Evolutionary conservation across 352 stramenopile species (phyloP).

Genomic region (Pythium utonaiense): DNA sequence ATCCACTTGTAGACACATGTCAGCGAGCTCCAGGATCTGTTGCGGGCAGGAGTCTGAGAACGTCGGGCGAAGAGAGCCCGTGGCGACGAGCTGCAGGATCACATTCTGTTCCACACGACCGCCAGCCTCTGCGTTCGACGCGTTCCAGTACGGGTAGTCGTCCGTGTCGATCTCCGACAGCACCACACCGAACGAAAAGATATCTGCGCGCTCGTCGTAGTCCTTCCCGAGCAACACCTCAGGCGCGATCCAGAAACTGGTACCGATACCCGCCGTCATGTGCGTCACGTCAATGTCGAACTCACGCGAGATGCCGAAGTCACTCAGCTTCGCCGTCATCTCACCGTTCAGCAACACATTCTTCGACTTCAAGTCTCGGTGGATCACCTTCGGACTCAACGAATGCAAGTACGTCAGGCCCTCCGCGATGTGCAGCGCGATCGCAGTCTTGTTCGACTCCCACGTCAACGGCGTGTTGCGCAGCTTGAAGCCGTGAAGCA

Average conservation of each 20-base stretch:
- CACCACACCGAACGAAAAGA: conserved; percentile 26
- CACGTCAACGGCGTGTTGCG: no score
- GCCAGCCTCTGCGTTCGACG: conserved; percentile 41
- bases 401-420: conserved; percentile 61
- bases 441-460: no score
- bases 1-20: conserved; percentile 49
- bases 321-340: conserved; percentile 48
- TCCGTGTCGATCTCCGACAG: conserved; percentile 27
- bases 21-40: conserved; percentile 41
- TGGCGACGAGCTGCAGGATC: conserved; percentile 64
- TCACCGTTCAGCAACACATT: conserved; percentile 43
- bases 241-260: conserved; percentile 69
- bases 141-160: conserved; percentile 25
- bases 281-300: conserved; percentile 53
- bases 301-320: conserved; percentile 69
- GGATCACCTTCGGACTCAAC: conserved; percentile 53
- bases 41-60: conserved; percentile 50
- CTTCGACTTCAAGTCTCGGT: conserved; percentile 61
- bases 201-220: conserved; percentile 22
- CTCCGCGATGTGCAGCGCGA: conserved; percentile 54
- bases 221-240: conserved; percentile 50
- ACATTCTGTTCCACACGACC: conserved; percentile 45
- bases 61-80: conserved; percentile 45
- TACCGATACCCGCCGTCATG: conserved; percentile 68
- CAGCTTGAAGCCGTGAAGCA: no score